These are phyloP conservation scores for Tricladium varicosporioides DNA, from an alignment of 2,329 filamentous ascomycete species.

Conservation along the genomic window DNA sequence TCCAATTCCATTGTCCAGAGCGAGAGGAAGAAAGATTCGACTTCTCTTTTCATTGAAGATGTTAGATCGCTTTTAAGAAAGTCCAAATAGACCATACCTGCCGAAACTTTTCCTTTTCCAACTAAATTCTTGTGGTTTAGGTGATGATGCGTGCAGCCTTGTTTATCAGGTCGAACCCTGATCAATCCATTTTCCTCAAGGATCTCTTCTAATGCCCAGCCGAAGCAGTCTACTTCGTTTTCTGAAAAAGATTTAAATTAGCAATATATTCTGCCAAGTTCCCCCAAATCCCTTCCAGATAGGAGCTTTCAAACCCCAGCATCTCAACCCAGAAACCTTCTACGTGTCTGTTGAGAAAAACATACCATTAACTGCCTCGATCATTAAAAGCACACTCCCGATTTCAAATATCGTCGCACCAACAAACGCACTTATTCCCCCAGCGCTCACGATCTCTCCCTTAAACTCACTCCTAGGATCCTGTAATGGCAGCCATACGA, in stretches of 20 bases:
- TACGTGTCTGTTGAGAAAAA: not conserved
- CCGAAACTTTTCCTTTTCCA: constrained; percentile 29
- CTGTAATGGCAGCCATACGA: constrained; percentile 59
- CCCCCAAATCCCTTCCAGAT: no score
- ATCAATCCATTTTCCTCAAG: constrained; percentile 31
- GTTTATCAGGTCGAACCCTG: constrained; percentile 15
- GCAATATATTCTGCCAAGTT: not conserved
- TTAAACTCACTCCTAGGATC: constrained; percentile 52
- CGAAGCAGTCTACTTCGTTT: constrained; percentile 63
- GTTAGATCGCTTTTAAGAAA: no score
- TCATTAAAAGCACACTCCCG: constrained; percentile 59
- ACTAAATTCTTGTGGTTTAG: constrained; percentile 38
- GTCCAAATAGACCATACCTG: constrained; percentile 20
- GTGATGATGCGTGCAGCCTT: constrained; percentile 42
- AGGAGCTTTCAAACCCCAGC: no score
- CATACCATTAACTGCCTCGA: constrained; percentile 63
- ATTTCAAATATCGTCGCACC: constrained; percentile 66
- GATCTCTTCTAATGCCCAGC: constrained; percentile 61
- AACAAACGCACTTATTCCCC: constrained; percentile 63
- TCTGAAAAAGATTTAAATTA: constrained; percentile 27
- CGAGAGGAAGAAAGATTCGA: constrained; percentile 11
- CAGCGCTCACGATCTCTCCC: constrained; percentile 51
- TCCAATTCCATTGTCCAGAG: constrained; percentile 54
- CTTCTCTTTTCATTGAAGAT: constrained; percentile 9
- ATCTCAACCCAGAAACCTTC: no score